These are phyloP conservation scores for Hypholoma fasciculare DNA, from an alignment of 768 basidiomycete species.

Conservation along the genomic window DNA sequence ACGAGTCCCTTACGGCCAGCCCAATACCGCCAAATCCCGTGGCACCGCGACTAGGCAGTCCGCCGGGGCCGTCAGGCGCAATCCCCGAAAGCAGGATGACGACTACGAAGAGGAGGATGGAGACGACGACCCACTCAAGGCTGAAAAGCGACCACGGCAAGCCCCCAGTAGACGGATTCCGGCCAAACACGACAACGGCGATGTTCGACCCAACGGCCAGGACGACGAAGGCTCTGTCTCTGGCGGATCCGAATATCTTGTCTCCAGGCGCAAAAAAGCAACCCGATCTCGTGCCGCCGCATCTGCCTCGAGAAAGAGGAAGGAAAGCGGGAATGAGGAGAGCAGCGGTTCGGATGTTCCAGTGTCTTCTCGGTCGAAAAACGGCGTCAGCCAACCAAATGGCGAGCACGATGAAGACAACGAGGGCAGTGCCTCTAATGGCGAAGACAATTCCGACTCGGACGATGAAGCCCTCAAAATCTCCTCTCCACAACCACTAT, in stretches of 20 bases:
- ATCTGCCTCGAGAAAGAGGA: slow-evolving; percentile 18
- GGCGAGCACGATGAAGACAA: slow-evolving; percentile 11
- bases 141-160: slow-evolving; percentile 13
- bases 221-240: slow-evolving; percentile 22
- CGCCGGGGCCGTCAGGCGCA: background rate
- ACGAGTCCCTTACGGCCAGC: slow-evolving; percentile 5
- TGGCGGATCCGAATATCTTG: slow-evolving; percentile 21
- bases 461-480: slow-evolving; percentile 16
- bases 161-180: slow-evolving; percentile 4
- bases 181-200: slow-evolving; percentile 9
- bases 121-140: slow-evolving; percentile 5
- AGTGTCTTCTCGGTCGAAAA: slow-evolving; percentile 14
- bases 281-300: slow-evolving; percentile 15
- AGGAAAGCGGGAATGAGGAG: slow-evolving; percentile 16
- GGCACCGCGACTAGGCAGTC: background rate
- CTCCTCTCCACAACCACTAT: slow-evolving; percentile 8
- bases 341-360: slow-evolving; percentile 19
- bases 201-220: slow-evolving; percentile 15
- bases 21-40: slow-evolving; percentile 1
- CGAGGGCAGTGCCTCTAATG: slow-evolving; percentile 8
- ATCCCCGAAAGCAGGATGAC: slow-evolving; percentile 11
- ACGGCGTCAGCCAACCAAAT: slow-evolving; percentile 5
- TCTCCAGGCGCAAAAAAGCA: slow-evolving; percentile 14
- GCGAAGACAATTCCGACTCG: slow-evolving; percentile 17
- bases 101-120: slow-evolving; percentile 9